phyloP scores from a whole-genome alignment of 306 rosid species.

The Cucumis cinereus region DNA sequence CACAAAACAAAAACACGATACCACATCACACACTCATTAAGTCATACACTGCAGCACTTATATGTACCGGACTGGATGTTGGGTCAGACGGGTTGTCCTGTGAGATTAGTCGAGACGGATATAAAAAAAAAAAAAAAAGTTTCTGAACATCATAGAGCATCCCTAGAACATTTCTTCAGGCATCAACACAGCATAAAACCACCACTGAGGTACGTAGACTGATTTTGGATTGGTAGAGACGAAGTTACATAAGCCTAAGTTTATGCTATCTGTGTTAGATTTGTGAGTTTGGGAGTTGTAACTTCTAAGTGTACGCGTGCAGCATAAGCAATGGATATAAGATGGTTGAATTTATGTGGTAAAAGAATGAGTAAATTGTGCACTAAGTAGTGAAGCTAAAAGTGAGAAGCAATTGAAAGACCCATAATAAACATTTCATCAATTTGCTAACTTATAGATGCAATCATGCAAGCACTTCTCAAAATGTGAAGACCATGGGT shows the following conservation, averaged over 20 bases:
- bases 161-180: not conserved
- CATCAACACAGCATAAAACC: not conserved
- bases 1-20: no score
- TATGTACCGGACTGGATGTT: no score
- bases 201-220: not conserved
- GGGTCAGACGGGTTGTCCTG: no score
- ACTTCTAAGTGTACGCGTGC: not conserved
- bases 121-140: not conserved
- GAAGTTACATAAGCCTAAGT: not conserved
- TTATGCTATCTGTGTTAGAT: not conserved
- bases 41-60: not conserved
- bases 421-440: not conserved
- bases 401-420: not conserved
- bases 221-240: not conserved
- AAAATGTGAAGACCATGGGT: not conserved
- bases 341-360: not conserved
- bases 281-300: not conserved
- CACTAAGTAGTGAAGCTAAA: not conserved
- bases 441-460: not conserved
- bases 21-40: not conserved
- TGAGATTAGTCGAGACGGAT: no score
- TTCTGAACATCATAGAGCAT: not conserved
- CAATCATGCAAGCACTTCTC: not conserved
- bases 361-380: not conserved
- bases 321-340: not conserved